phyloP scores from a whole-genome alignment of 208 protist species.

The Tetramitus jugosus region DNA sequence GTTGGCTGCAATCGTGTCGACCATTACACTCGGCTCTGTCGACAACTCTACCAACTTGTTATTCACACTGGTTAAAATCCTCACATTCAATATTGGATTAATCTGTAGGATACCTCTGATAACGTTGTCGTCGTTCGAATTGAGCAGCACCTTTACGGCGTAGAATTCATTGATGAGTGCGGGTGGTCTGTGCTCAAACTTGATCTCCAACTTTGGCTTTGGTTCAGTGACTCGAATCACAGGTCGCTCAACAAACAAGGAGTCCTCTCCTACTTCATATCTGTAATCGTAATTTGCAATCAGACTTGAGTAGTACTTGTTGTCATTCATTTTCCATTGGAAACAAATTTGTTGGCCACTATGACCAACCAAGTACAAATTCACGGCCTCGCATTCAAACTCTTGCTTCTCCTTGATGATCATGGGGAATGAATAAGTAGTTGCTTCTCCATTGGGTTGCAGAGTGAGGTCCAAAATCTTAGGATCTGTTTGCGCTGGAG shows the following conservation, averaged over 20 bases:
- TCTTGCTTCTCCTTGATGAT: neutral
- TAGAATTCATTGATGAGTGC: slow-evolving; percentile 4
- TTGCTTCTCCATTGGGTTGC: neutral
- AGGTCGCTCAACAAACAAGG: slow-evolving; percentile 14
- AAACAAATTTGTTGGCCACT: neutral
- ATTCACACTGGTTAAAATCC: neutral
- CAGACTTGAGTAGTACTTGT: neutral
- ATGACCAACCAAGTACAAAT: neutral
- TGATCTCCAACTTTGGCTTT: neutral
- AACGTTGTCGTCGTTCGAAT: neutral
- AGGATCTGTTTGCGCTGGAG: neutral
- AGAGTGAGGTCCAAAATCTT: neutral
- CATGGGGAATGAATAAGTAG: neutral
- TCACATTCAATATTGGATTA: neutral
- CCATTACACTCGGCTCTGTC: neutral
- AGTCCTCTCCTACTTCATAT: neutral
- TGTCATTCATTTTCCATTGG: neutral
- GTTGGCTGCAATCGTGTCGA: neutral
- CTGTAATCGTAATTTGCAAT: neutral
- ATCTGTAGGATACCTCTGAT: neutral
- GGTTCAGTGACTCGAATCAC: neutral
- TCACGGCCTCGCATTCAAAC: neutral
- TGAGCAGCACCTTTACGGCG: neutral
- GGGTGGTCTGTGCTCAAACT: neutral
- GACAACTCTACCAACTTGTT: neutral